Base-by-base conservation (phyloP, 495 filamentous ascomycete genomes). In the Lentithecium fluviatile region DNA sequence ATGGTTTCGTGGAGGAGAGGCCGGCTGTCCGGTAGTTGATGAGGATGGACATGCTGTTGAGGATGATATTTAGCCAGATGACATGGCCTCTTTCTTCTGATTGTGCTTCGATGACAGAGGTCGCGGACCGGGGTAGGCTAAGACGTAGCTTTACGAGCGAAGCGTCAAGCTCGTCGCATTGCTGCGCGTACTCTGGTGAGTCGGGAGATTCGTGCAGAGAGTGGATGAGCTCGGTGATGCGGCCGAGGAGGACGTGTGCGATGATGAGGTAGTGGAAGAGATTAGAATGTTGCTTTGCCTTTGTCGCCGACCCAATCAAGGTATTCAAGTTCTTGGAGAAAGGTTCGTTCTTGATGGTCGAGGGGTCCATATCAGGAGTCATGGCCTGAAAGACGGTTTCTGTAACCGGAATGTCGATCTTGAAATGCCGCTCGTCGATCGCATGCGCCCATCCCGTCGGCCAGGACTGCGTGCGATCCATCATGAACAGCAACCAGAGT, bases 401-500 rank as follows among this genome's bases (percentile, higher is more conserved):
- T 0, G 40, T 34, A 19, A 53, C 24, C 11, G 64, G 64, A 20
- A 66, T 8, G 26, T 66, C 42, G 19, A 66, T 38, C 48, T 54
- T 58, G 40, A 58, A 62, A 11, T 66, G 53, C 2, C 52, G 43
- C 10, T 66, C 64, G 23, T 62, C 52, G 34, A 66, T 62, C 0
- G 53, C 53, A 43, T 54, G 46, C 4, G 64, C 52, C 58, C 58
- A 62, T 13, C 52, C 58, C 17, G 58, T 58, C 13, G 64, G 52
- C 64, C 64, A 66, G 0, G 58, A 53, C 10, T 51, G 46, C 11
- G 19, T 25, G 19, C 64, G 38, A 49, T 66, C 64, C 21, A 55
- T 26, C n/a, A 66, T 58, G 23, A 66, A 62, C n/a, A 66, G 45
- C 34, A 50, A 13, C 64, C 64, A 66, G 17, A 66, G 49, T 4